Evolutionary conservation across 176 grass and related monocot genomes (phyloP), one percentile per base, ranked within the genome.

Genomic region (Lolium multiflorum): DNA sequence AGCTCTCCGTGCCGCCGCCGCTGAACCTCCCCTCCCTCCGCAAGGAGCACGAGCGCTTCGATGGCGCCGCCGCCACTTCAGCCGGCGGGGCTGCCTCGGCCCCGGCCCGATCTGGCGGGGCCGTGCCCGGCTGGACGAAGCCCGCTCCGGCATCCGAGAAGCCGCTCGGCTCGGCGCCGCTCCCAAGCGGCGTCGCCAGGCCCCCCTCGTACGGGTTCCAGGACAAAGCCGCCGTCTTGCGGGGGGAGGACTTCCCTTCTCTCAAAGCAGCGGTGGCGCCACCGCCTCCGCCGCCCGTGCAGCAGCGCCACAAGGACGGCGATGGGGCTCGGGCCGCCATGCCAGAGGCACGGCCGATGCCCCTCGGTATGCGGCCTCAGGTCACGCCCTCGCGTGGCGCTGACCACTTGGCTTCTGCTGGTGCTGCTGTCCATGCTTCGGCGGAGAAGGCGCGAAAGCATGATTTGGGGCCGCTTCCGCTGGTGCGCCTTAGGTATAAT

Each of bases 181-280:
- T 51, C 3, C 79, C 88, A 13, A 76, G 87, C 11, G 44, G 56
- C 49, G 66, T 38, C 18, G 20, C 76, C 17, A 76, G 70, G 68
- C 66, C 79, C 16, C 84, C 90, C 0, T 61, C 79, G 3, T 88
- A 94, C 59, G 89, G 82, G 9, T 88, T 96, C 52, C 21, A 49
- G 18, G 93, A 92, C 57, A 98, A 89, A 90, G 89, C 94, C 21
- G 89, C 94, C 21, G 64, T 98, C 75, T 80, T 98, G 87, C 89
- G 92, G 6, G 94, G 97, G 20, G 97, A 98, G 84, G 97, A 98
- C 84, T 98, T 98, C 80, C 97, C 97, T 61, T 96, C 97, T 66
- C 81, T 98, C 38, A 86, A 90, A 63, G 97, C 97, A 10, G 90
- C 97, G 1, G 87, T 93, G 11, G 69, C 84, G 1, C 90, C 92